Percentiles rank a stretch among this genome's conserved stretches.
Conservation (phyloP, 805 yeast species). For the Saccharomycopsis selenospora region DNA sequence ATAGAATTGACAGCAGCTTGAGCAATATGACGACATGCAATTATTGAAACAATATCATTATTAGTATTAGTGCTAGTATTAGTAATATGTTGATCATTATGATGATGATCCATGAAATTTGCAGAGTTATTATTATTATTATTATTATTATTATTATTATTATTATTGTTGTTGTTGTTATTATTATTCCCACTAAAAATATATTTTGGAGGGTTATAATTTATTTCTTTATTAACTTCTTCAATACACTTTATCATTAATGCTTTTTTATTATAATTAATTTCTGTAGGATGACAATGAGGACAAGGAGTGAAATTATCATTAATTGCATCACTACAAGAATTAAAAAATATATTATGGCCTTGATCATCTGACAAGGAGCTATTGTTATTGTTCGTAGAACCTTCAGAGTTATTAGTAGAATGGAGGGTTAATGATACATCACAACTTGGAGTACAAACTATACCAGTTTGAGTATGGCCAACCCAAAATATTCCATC, state of each 20-base stretch:
- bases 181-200: constrained; percentile 39
- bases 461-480: neutral
- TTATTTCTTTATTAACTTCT: constrained; percentile 48
- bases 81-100: constrained; percentile 11
- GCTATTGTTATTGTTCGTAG: too few relatives aligned
- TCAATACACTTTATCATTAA: constrained; percentile 44
- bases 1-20: constrained; percentile 54
- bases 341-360: constrained; percentile 40
- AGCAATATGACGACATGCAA: constrained; percentile 76
- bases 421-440: neutral
- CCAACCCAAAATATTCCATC: constrained; percentile 13
- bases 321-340: constrained; percentile 35
- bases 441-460: constrained; percentile 8
- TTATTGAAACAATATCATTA: constrained; percentile 54
- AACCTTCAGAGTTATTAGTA: neutral
- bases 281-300: constrained; percentile 43
- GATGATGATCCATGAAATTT: constrained; percentile 9
- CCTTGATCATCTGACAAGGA: too few relatives aligned
- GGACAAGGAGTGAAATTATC: constrained; percentile 46
- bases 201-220: constrained; percentile 42
- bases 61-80: constrained; percentile 9
- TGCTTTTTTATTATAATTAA: constrained; percentile 21
- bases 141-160: neutral
- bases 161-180: constrained; percentile 25
- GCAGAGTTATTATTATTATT: constrained; percentile 22